Evolutionary conservation across 2,329 filamentous ascomycete genomes (phyloP), one percentile per base, ranked within the genome.

Genomic region (Basipetospora chlamydospora): DNA sequence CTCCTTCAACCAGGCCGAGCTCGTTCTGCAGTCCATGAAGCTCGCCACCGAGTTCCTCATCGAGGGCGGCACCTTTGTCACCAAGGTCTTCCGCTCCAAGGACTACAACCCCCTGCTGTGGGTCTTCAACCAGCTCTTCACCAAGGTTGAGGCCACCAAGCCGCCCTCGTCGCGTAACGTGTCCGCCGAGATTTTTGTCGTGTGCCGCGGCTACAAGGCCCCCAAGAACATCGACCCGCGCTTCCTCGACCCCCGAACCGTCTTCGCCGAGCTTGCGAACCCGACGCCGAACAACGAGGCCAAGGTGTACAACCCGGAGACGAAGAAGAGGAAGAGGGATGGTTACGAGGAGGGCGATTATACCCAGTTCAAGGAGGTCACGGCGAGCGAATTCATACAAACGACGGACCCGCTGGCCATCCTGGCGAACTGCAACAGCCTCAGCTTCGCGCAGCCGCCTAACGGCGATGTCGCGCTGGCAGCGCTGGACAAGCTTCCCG

Each of bases 321-420:
- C 84, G 52, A 98, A 96, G 70, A 98, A 95, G 73, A 69, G 90
- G 40, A 96, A 95, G 72, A 71, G 90, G 65, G 88, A 93, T 30
- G 90, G 90, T 67, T 98, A 98, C 46, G 88, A 96, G 46, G 90
- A 98, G 57, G 88, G 85, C 25, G 86, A 98, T 46, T 94, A 80
- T 56, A 88, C 77, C 4, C 84, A 94, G 49, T 93, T 81, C 64
- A 93, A 95, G 54, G 84, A 94, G 51, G 72, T 82, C 3, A 64
- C 84, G 0, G 88, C 87, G 1, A 90, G 79, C 54, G 85, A 95
- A 38, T 98, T 96, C 53, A 87, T 98, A 43, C 81, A 96, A 51
- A 93, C 86, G 0, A 76, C 73, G 0, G 90, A 98, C 51, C 90
- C 90, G 0, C 95, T 98, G 42, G 80, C 83, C 3, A 86, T 98